phyloP scores from a whole-genome alignment of 768 basidiomycete genomes.

The Psilocybe sp. region DNA sequence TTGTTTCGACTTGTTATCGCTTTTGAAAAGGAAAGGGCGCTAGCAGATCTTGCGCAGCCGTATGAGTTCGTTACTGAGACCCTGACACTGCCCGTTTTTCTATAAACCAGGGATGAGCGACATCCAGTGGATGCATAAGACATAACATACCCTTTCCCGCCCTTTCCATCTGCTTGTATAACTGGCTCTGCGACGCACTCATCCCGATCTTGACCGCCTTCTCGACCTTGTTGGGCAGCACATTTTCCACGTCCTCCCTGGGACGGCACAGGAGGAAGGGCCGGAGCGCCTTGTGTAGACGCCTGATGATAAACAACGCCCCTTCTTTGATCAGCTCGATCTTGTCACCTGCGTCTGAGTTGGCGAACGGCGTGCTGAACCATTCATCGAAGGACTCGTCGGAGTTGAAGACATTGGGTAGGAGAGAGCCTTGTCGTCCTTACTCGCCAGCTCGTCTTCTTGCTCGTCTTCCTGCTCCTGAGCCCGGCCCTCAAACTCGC shows the following conservation, averaged over 20 bases:
- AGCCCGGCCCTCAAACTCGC: too few relatives aligned
- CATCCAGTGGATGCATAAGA: not conserved
- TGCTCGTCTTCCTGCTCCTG: too few relatives aligned
- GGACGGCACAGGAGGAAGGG: conserved; percentile 70
- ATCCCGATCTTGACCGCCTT: conserved; percentile 96
- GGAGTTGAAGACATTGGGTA: conserved; percentile 96
- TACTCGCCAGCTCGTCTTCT: too few relatives aligned
- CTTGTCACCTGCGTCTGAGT: conserved; percentile 96
- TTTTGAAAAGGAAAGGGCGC: conserved; percentile 94
- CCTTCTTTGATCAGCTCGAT: conserved; percentile 99
- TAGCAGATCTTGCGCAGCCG: conserved; percentile 98
- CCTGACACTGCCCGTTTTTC: conserved; percentile 77
- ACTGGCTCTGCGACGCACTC: conserved; percentile 86
- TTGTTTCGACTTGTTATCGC: conserved; percentile 96
- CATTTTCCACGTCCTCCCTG: conserved; percentile 96
- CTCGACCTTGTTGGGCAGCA: conserved; percentile 96
- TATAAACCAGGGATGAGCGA: conserved; percentile 5
- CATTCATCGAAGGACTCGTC: conserved; percentile 99
- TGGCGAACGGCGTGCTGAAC: conserved; percentile 99
- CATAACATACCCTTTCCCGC: conserved; percentile 67
- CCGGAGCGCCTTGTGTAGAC: conserved; percentile 58
- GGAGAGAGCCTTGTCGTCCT: too few relatives aligned
- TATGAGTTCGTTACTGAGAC: conserved; percentile 93
- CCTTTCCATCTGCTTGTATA: conserved; percentile 93
- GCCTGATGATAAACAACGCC: conserved; percentile 93